phyloP scores from a whole-genome alignment of 2,329 filamentous ascomycete species.

The Cladophialophora bantiana region DNA sequence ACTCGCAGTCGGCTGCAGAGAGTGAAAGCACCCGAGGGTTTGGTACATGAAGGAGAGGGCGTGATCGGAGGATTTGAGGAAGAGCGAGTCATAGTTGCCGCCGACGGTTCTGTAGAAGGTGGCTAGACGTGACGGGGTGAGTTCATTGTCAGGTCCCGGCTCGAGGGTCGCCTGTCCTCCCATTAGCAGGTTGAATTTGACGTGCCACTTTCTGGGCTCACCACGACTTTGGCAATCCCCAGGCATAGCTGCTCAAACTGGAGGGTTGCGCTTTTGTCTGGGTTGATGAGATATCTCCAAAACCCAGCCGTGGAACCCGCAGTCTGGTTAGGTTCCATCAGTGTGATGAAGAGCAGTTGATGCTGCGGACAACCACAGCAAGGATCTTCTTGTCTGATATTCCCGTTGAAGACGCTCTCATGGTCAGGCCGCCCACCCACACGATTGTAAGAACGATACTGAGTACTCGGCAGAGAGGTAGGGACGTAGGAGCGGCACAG shows the following conservation, averaged over 20 bases:
- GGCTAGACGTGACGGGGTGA: conserved; percentile 73
- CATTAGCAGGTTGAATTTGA: conserved; percentile 21
- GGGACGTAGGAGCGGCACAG: neutral
- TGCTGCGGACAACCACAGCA: conserved; percentile 25
- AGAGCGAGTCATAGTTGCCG: conserved; percentile 79
- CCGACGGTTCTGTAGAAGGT: conserved; percentile 77
- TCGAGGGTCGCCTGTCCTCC: conserved; percentile 36
- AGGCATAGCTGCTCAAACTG: conserved; percentile 72
- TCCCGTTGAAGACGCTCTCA: conserved; percentile 26
- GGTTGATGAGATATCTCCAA: conserved; percentile 65
- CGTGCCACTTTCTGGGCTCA: conserved; percentile 53
- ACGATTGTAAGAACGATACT: neutral
- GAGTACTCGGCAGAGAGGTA: neutral
- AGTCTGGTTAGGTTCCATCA: conserved; percentile 32
- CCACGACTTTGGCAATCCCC: conserved; percentile 73
- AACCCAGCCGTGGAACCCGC: conserved; percentile 23
- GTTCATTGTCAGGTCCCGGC: conserved; percentile 45
- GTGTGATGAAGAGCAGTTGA: conserved; percentile 3
- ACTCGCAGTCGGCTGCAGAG: conserved; percentile 73
- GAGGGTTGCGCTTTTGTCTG: conserved; percentile 71
- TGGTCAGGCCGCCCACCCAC: conserved; percentile 22
- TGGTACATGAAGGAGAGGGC: conserved; percentile 93
- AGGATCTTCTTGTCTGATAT: conserved; percentile 7
- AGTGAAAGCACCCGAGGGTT: conserved; percentile 87
- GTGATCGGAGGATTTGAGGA: conserved; percentile 74